Conservation (phyloP, 2,329 filamentous ascomycete species). For the Dactylellina cionopaga region DNA sequence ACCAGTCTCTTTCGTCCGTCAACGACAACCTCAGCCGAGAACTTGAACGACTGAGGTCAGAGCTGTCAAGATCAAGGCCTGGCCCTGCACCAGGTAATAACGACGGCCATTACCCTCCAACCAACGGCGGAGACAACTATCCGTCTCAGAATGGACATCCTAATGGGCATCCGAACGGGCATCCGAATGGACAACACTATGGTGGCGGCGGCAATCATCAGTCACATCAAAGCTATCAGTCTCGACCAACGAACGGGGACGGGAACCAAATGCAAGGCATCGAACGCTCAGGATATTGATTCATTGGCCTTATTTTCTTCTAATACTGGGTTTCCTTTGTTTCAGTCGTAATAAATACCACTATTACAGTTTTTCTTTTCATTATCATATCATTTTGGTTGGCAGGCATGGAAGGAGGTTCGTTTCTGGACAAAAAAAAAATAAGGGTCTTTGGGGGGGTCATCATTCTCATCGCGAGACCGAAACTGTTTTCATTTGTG, state of each 20-base stretch:
- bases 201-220: constrained; percentile 52
- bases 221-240: constrained; percentile 37
- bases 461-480: constrained; percentile 39
- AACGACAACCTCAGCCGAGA: constrained; percentile 53
- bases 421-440: constrained; percentile 32
- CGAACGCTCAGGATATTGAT: constrained; percentile 54
- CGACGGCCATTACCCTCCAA: constrained; percentile 11
- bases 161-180: constrained; percentile 41
- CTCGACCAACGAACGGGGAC: constrained; percentile 35
- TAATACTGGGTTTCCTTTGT: constrained; percentile 1
- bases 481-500: constrained; percentile 44
- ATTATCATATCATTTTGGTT: constrained; percentile 44
- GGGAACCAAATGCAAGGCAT: constrained; percentile 57
- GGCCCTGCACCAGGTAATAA: constrained; percentile 5
- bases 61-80: constrained; percentile 24
- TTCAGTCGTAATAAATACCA: constrained; percentile 8
- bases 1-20: constrained; percentile 46
- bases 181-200: constrained; percentile 51
- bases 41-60: constrained; percentile 54
- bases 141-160: constrained; percentile 18
- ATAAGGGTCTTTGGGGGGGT: constrained; percentile 43
- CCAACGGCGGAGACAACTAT: constrained; percentile 3
- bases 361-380: constrained; percentile 18
- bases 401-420: constrained; percentile 41
- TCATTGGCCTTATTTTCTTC: background rate